Base-by-base conservation (phyloP, 495 filamentous ascomycete species). In the Penicillium argentinense region DNA sequence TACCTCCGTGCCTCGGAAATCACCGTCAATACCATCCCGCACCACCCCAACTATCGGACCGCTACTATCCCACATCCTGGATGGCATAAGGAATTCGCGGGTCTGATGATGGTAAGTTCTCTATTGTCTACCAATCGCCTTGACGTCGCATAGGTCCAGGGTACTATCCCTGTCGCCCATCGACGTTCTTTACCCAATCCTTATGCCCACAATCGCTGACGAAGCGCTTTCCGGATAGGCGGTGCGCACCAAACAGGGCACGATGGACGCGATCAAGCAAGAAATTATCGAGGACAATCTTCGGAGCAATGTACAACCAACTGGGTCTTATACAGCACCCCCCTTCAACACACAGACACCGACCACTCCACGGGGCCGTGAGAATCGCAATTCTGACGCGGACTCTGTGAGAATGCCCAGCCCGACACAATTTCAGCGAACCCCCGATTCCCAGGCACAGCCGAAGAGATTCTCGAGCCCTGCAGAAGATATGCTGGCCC, bases 1-100 rank as follows among this genome's bases (percentile, higher is more conserved):
- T 97, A 88, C 64, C 75, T 97, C 39, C 80, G 84, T 29, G 85
- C 91, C 18, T 88, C 77, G 33, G 84, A 88, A 36, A 84, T 97
- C 47, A 75, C 86, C 25, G 74, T 87, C 17, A 78, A 91, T 28
- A 71, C 84, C 25, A 84, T 96, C 25, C 90, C 89, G 7, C 72
- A 72, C 25, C 83, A 90, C 50, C 81, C 79, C 39, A 85, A 88
- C 24, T 89, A 78, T 56, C 75, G 62, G 43, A 49, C 51, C 5
- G 57, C 56, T 3, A 57, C 50, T 40, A 63, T 42, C 14, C 62
- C 72, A 25, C 54, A 58, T 11, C 61, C 67, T 6, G 64, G 51
- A 26, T 72, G 65, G 65, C 64, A 69, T 47, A 67, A 67, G 39
- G 59, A 71, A 42, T 75, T 75, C 48, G 62, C 66, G 29, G 61